These are phyloP conservation scores for Truncatella angustata DNA, from an alignment of 2,329 filamentous ascomycete species.

Conservation along the genomic window DNA sequence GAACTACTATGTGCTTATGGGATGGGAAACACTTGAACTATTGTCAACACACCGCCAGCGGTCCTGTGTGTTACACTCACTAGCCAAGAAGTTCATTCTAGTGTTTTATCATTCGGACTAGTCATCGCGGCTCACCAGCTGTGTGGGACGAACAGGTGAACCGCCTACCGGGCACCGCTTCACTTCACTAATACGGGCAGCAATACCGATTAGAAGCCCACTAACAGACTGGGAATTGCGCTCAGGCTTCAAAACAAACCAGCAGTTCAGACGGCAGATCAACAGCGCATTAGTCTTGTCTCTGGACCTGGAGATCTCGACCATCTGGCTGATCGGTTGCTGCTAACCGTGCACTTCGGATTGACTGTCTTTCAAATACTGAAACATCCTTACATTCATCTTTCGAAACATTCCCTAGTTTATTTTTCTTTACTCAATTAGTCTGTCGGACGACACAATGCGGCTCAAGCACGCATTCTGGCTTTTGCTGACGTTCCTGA, in stretches of 20 bases:
- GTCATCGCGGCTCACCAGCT: too few relatives aligned
- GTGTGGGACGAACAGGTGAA: background rate
- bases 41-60: too few relatives aligned
- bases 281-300: background rate
- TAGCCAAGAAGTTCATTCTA: too few relatives aligned
- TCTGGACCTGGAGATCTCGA: background rate
- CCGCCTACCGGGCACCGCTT: background rate
- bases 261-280: background rate
- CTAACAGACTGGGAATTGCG: background rate
- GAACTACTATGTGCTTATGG: too few relatives aligned
- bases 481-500: background rate
- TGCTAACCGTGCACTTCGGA: too few relatives aligned
- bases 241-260: background rate
- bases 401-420: background rate
- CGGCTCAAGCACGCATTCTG: background rate
- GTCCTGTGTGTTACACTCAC: too few relatives aligned
- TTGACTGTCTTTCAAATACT: background rate
- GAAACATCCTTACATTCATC: background rate
- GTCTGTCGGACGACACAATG: slow-evolving; percentile 5
- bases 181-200: background rate
- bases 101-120: too few relatives aligned
- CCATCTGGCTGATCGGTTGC: too few relatives aligned
- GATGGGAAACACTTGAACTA: too few relatives aligned
- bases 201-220: background rate
- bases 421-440: background rate